Conservation (phyloP, 345 rosid genomes). For the Gossypium turneri region DNA sequence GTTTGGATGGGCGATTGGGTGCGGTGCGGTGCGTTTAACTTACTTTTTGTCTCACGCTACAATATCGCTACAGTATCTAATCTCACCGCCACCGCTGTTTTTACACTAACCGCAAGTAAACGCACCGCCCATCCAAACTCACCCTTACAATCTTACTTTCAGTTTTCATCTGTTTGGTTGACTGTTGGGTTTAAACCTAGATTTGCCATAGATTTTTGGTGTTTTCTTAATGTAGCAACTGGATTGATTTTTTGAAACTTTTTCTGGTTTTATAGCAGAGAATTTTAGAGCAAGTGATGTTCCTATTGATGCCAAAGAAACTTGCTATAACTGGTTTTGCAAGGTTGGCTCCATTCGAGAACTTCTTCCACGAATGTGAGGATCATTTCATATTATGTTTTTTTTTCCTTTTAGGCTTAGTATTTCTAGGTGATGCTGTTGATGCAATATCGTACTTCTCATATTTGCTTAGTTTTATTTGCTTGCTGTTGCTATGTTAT, state of each 20-base stretch:
- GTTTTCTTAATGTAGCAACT: not conserved
- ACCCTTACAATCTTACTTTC: not conserved
- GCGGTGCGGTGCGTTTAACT: too few relatives aligned
- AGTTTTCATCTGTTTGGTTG: not conserved
- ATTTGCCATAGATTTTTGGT: not conserved
- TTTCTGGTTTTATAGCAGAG: slow-evolving; percentile 41
- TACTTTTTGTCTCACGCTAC: too few relatives aligned
- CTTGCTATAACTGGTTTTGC: slow-evolving; percentile 88
- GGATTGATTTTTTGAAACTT: slow-evolving; percentile 10
- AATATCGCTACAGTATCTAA: too few relatives aligned
- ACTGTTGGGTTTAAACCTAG: not conserved
- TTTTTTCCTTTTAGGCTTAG: not conserved
- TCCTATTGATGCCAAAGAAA: slow-evolving; percentile 75
- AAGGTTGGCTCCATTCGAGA: slow-evolving; percentile 80
- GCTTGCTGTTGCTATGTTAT: not conserved
- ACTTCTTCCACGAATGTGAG: slow-evolving; percentile 92
- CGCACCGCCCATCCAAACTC: too few relatives aligned
- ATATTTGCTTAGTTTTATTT: not conserved
- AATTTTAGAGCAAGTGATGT: slow-evolving; percentile 61
- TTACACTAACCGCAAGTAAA: too few relatives aligned
- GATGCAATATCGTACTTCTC: not conserved
- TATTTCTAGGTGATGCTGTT: not conserved
- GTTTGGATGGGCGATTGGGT: too few relatives aligned
- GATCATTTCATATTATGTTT: slow-evolving; percentile 20
- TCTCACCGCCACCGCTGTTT: too few relatives aligned